Evolutionary conservation across 768 basidiomycete species (phyloP), one percentile per base, ranked within the genome.

Genomic region (Astraeus odoratus): DNA sequence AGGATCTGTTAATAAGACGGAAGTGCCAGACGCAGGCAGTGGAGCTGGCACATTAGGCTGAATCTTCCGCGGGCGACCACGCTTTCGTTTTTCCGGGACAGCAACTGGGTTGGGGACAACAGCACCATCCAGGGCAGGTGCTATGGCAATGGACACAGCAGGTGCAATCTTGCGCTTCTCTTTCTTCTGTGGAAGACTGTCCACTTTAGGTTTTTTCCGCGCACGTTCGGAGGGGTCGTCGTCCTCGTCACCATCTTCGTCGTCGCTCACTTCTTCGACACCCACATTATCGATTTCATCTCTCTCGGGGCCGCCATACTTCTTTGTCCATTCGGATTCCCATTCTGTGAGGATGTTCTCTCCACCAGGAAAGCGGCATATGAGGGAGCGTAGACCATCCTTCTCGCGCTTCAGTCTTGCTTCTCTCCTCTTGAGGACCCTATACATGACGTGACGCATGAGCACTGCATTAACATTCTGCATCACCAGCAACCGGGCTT

Each of bases 391-490:
- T 25, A 91, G 63, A 1, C 88, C 91, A 1, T 76, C 77, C 49
- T 86, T 84, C 63, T 92, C 89, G 3, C 80, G 76, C 48, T 71
- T 77, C 24, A 93, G 69, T 27, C 89, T 74, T 3, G 52, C 51
- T 58, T 92, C 91, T 16, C 91, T 74, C 54, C 76, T 77, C 67
- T 93, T 93, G 30, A 94, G 61, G 4, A 92, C 90, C 8, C 84
- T 82, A 48, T 13, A 31, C 42, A 6, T n/a, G n/a, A n/a, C n/a
- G n/a, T n/a, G n/a, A 43, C 30, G 37, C 39, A 26, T 62, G 2
- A 53, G 43, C 20, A 42, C 30, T 9, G 15, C 22, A 16, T 27
- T 39, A 16, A 13, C 39, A n/a, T 35, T 15, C 27, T 24, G 20
- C n/a, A 24, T 10, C 23, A 1, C 30, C n/a, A 19, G 35, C 38